Base-by-base conservation (phyloP, 306 rosid species). In the Lotus japonicus region DNA sequence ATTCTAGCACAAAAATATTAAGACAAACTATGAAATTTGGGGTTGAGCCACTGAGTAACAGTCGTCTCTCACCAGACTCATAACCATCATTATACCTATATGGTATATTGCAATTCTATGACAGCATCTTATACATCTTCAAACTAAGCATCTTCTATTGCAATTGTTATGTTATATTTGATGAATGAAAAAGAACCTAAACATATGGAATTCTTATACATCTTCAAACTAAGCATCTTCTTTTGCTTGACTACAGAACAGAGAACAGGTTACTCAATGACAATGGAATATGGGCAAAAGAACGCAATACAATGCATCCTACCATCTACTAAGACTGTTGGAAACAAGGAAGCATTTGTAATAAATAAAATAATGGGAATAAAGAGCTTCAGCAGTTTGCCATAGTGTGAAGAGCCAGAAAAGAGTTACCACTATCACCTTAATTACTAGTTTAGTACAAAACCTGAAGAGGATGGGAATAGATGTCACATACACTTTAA, bases 401-500 rank as follows among this genome's bases (percentile, higher is more conserved):
- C 67, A 58, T 54, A 63, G 28, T 69, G 53, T 59, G 39, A 59
- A 66, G 60, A 49, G 60, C 31, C 54, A 26, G 14, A 31, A 56
- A 50, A 51, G 46, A 56, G 54, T 70, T 51, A 12, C 65, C 63
- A 18, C 46, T 36, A 39, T 50, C 28, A 58, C 35, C 55, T 9
- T 33, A 16, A 13, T 28, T 33, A 16, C 17, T 28, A 7, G n/a
- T 23, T 12, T 54, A 65, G 23, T 62, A 61, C 6, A 60, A 35
- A 67, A 72, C 21, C 14, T 10, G 9, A 72, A 75, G 71, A 74
- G 33, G 66, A 72, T 44, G 73, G 42, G 43, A 64, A 63, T 49
- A 72, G 68, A 60, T 75, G 72, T 54, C 59, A 66, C 97, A 3
- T 84, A 94, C 99, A 85, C 88, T 85, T 90, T 94, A 72, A 81